phyloP scores from a whole-genome alignment of 176 grass and related monocot genomes.

The Hyparrhenia diplandra region DNA sequence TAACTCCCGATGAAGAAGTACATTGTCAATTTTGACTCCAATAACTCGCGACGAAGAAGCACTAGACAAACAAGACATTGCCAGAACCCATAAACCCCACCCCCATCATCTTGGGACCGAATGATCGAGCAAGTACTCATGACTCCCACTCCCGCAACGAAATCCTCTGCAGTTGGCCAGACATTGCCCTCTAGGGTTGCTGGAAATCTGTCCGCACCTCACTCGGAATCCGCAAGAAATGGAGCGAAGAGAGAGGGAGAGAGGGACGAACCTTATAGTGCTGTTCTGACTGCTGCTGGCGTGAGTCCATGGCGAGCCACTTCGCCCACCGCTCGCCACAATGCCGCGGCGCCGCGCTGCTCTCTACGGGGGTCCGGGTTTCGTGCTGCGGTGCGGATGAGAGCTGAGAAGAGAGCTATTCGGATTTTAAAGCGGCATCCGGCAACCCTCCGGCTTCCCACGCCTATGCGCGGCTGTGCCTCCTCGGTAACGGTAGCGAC shows the following conservation, averaged over 20 bases:
- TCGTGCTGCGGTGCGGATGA: not conserved
- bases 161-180: too few species aligned
- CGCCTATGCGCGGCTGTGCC: not conserved
- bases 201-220: too few species aligned
- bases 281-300: conserved; percentile 1
- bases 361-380: not conserved
- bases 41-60: not conserved
- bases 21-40: too few species aligned
- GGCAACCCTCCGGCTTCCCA: not conserved
- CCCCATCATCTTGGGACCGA: too few species aligned
- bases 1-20: too few species aligned
- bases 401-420: not conserved
- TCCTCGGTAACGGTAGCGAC: not conserved
- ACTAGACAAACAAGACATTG: not conserved
- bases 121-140: too few species aligned
- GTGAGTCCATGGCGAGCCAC: not conserved
- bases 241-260: too few species aligned
- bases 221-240: too few species aligned
- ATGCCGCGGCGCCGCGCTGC: not conserved
- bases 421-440: not conserved
- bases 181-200: too few species aligned
- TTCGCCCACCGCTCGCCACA: not conserved
- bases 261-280: not conserved
- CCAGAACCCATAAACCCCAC: not conserved
- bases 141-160: too few species aligned